Conservation (phyloP, 2,329 filamentous ascomycete genomes). For the Curvularia lunata region DNA sequence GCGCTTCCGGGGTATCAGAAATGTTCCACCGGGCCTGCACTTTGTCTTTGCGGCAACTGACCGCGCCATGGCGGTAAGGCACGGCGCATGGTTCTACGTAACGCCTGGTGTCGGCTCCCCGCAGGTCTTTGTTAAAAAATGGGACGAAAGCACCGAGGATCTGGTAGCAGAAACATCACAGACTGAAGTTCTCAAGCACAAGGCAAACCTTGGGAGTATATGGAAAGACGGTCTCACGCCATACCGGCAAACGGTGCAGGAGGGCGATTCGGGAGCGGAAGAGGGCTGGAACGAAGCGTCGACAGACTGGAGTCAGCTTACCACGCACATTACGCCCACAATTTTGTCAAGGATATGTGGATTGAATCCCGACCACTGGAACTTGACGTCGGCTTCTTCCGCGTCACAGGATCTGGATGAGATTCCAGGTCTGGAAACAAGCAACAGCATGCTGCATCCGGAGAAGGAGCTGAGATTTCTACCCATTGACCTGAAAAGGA, state of each 20-base stretch:
- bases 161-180: constrained; percentile 52
- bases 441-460: constrained; percentile 37
- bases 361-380: constrained; percentile 57
- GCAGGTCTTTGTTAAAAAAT: constrained; percentile 63
- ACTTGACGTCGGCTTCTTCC: constrained; percentile 64
- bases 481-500: constrained; percentile 65
- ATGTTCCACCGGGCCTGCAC: constrained; percentile 64
- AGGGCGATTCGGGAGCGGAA: constrained; percentile 36
- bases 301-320: constrained; percentile 61
- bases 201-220: constrained; percentile 62
- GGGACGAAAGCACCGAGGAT: constrained; percentile 58
- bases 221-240: constrained; percentile 61
- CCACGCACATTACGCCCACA: constrained; percentile 56
- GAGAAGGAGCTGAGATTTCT: constrained; percentile 59
- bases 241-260: constrained; percentile 53
- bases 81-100: constrained; percentile 67
- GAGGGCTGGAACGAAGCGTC: constrained; percentile 51
- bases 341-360: constrained; percentile 61
- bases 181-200: constrained; percentile 56
- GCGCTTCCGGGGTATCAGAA: constrained; percentile 66
- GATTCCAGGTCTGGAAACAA: constrained; percentile 62
- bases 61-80: constrained; percentile 64
- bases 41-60: constrained; percentile 67
- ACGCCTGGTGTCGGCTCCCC: constrained; percentile 46
- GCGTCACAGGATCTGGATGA: constrained; percentile 63